A percentile compares a stretch with the other conserved stretches of the same genome.
Conservation (phyloP, 1,284 basidiomycete species). For the Pulveroboletus sp. region DNA sequence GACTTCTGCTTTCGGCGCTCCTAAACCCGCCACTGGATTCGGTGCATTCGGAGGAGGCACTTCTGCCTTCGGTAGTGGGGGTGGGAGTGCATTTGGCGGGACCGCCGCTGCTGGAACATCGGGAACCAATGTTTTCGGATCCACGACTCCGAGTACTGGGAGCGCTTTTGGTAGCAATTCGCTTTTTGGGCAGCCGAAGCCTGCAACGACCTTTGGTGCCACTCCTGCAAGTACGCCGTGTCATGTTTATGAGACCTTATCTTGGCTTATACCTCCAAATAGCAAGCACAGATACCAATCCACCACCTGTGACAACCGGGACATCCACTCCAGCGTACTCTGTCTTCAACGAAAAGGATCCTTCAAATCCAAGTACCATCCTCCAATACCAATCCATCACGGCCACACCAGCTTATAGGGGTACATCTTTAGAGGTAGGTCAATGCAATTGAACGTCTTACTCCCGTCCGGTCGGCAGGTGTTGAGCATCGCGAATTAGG, state of each 20-base stretch:
- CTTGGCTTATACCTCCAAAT: slow-evolving; percentile 12
- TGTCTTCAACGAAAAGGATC: slow-evolving; percentile 58
- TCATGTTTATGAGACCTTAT: slow-evolving; percentile 1
- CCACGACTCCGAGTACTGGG: slow-evolving; percentile 30
- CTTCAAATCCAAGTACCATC: slow-evolving; percentile 35
- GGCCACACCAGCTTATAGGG: slow-evolving; percentile 66
- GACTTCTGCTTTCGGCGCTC: slow-evolving; percentile 53
- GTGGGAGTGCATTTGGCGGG: slow-evolving; percentile 32
- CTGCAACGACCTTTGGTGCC: slow-evolving; percentile 47
- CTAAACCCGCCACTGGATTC: slow-evolving; percentile 67
- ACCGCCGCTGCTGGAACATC: slow-evolving; percentile 25
- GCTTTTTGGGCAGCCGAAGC: slow-evolving; percentile 47
- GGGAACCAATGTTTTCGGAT: slow-evolving; percentile 45
- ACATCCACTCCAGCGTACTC: slow-evolving; percentile 56
- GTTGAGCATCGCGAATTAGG: slow-evolving; percentile 39
- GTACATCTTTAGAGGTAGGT: slow-evolving; percentile 68
- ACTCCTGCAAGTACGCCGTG: slow-evolving; percentile 34
- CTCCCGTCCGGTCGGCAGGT: slow-evolving; percentile 2
- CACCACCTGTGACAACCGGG: slow-evolving; percentile 57
- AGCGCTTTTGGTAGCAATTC: slow-evolving; percentile 43
- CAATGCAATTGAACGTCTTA: not conserved
- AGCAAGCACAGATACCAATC: slow-evolving; percentile 34
- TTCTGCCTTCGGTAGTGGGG: slow-evolving; percentile 37
- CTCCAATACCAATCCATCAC: slow-evolving; percentile 71
- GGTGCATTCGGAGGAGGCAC: slow-evolving; percentile 57